Base-by-base conservation (phyloP, 1,139 yeast genomes). In the Petasospora rhodanensis region DNA sequence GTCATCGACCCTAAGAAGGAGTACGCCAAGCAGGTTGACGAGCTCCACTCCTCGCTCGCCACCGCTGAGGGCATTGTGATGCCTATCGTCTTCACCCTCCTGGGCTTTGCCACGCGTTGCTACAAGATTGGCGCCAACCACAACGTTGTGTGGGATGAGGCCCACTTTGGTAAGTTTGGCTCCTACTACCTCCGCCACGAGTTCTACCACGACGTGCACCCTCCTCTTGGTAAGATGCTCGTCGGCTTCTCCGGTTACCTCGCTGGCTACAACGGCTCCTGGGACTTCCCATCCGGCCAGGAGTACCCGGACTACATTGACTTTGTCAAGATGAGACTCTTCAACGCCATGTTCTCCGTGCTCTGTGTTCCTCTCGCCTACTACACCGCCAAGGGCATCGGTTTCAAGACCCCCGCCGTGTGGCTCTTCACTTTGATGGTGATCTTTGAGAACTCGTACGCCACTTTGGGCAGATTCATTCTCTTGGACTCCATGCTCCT, bases 191-290 rank as follows among this genome's bases (percentile, higher is more conserved):
- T 89, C 47, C 79, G 89, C 66, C 95, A 85, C 55, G 94, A 87
- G 52, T 89, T 87, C 58, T 89, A 89, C 61, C 96, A 87, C 57
- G 99, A 91, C 63, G 98, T 91, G 39, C 99, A 91, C 60, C 99
- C 99, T 33, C 98, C 98, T 2, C 73, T 93, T 51, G 98, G 97
- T 23, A 93, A 93, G 62, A 87, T 93, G 96, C 71, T 93, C 43
- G 89, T 89, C 45, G 99, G 96, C 2, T 68, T 93, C 26, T 84
- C 96, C 11, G 99, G 98, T 12, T 87, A 82, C 54, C 55, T 93
- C 46, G 96, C 96, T 22, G 95, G 95, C 29, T 91, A 87, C 66
- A 84, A 91, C 57, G 98, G 98, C 24, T 79, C 94, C 3, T 93
- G 93, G 79, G 93, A 80, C 52, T 93, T 93, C 65, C 89, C 87